Base-by-base conservation (phyloP, 306 rosid genomes). In the Abrus pulchellus region DNA sequence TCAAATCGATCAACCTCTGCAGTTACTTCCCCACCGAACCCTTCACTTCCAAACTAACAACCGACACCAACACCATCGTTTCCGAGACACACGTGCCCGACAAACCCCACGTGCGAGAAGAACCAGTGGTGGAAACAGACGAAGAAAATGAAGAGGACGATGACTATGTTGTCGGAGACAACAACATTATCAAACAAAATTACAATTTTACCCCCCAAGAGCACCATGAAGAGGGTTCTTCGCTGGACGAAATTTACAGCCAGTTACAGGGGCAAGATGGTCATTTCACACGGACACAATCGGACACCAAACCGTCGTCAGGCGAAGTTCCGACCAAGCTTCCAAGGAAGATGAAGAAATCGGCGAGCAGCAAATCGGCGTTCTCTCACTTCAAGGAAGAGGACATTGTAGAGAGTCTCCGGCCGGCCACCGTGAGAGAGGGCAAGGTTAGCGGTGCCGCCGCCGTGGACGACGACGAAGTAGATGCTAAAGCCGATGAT, bases 401-500 rank as follows among this genome's bases (percentile, higher is more conserved):
- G 0, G 98, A 92, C 4, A 67, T 89, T 71, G 90, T 86, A 28
- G 96, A 95, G 91, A 83, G 0, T 9, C 85, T 86, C 75, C 86
- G 97, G 74, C 96, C 97, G 52, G 96, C 85, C 61, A 90, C 97
- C 1, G 81, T 79, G 83, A 91, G 54, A 44, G 98, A 93, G 70
- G 78, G 56, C 12, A 81, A 81, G 52, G 72, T 61, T 5, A 8
- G 61, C 7, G 36, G 44, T 3, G 59, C 30, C 6, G 6, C 47
- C 44, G 49, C 69, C 57, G 86, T 1, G 4, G 94, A 85, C 4
- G 92, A 85, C 4, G 91, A 82, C 1, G 94, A 81, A 81, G 97
- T 94, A 49, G 97, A 94, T 36, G 91, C 98, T 1, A 94, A 73
- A 62, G 97, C 97, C 3, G 96, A 92, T 45, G 97, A 92, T 65